phyloP scores from a whole-genome alignment of 2,329 filamentous ascomycete species.

The Colletotrichum nymphaeae region DNA sequence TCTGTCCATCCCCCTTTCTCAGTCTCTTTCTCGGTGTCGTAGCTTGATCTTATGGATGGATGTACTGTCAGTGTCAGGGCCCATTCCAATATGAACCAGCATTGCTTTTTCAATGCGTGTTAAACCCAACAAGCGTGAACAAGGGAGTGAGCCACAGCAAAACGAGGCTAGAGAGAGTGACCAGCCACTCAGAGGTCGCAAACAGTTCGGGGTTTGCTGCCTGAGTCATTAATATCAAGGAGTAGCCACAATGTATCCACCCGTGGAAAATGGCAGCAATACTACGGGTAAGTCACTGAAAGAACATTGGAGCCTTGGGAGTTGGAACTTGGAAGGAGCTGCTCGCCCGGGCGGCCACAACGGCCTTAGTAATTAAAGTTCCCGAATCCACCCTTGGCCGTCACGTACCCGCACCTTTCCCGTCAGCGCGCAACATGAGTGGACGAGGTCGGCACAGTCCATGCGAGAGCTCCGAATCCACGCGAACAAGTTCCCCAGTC shows the following conservation, averaged over 20 bases:
- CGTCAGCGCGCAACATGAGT: slow-evolving; percentile 1
- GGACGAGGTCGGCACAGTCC: background rate
- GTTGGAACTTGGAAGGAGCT: background rate
- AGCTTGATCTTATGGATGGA: no score
- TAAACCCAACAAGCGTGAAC: slow-evolving; percentile 16
- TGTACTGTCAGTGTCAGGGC: slow-evolving; percentile 6
- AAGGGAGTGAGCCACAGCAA: slow-evolving; percentile 27
- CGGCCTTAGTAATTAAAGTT: slow-evolving; percentile 35
- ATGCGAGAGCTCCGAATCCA: slow-evolving; percentile 36
- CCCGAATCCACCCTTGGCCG: slow-evolving; percentile 33
- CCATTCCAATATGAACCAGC: slow-evolving; percentile 26
- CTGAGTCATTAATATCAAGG: slow-evolving; percentile 25
- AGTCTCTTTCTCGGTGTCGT: background rate
- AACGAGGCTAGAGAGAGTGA: slow-evolving; percentile 22
- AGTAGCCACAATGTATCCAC: background rate
- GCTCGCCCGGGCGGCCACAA: background rate
- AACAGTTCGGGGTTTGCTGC: slow-evolving; percentile 17
- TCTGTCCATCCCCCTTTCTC: background rate
- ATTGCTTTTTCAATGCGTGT: slow-evolving; percentile 5
- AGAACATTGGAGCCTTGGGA: no score
- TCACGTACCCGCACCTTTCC: background rate
- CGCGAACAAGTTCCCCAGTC: slow-evolving; percentile 32
- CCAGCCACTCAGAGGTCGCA: slow-evolving; percentile 28
- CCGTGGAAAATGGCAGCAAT: background rate
- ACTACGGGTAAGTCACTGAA: no score